Evolutionary conservation across 2,329 filamentous ascomycete species (phyloP).

Genomic region (Phyllosticta paracitricarpa): DNA sequence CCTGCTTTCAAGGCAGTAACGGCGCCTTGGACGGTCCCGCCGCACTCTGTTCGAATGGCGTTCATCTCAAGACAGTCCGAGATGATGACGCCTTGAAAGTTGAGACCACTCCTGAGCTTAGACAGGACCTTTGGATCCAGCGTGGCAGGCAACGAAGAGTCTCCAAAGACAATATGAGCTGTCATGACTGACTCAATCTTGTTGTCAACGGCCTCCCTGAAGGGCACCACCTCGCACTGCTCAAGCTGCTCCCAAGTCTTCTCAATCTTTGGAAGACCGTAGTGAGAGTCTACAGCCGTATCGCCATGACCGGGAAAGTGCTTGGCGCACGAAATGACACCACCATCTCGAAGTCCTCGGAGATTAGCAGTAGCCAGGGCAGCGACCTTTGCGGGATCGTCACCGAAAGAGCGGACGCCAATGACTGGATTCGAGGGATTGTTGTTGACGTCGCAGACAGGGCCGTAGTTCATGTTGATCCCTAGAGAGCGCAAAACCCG

Average conservation of each 20-base stretch:
- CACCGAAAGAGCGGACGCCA: constrained; percentile 8
- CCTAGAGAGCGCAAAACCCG: background rate
- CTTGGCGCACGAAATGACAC: constrained; percentile 8
- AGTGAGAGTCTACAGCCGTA: constrained; percentile 5
- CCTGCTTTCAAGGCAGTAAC: constrained; percentile 1
- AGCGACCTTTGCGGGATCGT: background rate
- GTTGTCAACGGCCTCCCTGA: background rate
- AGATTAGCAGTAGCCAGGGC: background rate
- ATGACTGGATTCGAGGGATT: constrained; percentile 7
- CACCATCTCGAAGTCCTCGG: background rate
- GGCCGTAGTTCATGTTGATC: constrained; percentile 8
- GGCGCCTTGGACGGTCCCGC: constrained; percentile 2
- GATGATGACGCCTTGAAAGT: constrained; percentile 2
- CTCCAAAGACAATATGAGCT: constrained; percentile 1
- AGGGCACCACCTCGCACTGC: constrained; percentile 4
- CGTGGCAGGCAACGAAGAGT: background rate
- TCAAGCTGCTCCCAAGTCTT: constrained; percentile 5
- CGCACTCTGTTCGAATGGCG: constrained; percentile 8
- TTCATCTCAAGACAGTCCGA: constrained; percentile 9
- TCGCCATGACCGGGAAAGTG: constrained; percentile 9
- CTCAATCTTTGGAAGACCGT: constrained; percentile 4
- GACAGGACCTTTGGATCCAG: background rate
- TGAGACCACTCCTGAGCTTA: background rate
- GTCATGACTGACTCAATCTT: constrained; percentile 4
- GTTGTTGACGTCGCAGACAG: constrained; percentile 10